A percentile compares a stretch with the other conserved stretches of the same genome.
These are phyloP conservation scores for Quercus engelmannii DNA, from an alignment of 306 rosid genomes.

Conservation along the genomic window DNA sequence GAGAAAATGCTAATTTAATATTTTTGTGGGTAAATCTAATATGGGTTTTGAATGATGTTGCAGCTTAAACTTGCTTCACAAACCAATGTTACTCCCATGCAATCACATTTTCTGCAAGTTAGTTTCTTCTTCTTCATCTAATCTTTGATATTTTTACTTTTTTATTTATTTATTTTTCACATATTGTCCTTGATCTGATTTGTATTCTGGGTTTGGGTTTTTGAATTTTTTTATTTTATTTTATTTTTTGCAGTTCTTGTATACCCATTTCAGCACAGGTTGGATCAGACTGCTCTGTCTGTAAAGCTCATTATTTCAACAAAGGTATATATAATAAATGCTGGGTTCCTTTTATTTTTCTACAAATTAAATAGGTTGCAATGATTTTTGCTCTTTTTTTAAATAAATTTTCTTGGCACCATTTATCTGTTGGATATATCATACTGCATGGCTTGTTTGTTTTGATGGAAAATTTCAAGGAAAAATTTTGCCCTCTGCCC, in stretches of 20 bases:
- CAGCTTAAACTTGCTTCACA: conserved; percentile 59
- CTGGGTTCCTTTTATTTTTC: background rate
- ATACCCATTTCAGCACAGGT: conserved; percentile 28
- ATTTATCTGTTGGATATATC: background rate
- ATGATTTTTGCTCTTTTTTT: no score
- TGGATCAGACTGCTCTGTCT: conserved; percentile 56
- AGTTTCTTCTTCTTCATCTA: conserved; percentile 9
- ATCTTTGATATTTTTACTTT: background rate
- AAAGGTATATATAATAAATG: conserved; percentile 30
- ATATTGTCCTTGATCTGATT: background rate
- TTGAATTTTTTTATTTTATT: background rate
- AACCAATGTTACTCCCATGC: conserved; percentile 78
- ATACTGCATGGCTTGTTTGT: no score
- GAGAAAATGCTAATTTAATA: background rate
- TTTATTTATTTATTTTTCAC: background rate
- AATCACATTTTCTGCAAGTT: conserved; percentile 85
- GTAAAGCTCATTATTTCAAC: conserved; percentile 41
- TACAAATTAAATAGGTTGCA: background rate
- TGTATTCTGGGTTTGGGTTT: background rate
- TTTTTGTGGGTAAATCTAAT: background rate
- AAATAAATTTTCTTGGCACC: background rate
- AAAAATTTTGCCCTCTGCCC: no score
- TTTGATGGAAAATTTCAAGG: no score
- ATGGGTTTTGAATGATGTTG: conserved; percentile 2
- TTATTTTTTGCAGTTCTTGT: conserved; percentile 54